Conservation (phyloP, 768 basidiomycete species). For the Galerina sulciceps region DNA sequence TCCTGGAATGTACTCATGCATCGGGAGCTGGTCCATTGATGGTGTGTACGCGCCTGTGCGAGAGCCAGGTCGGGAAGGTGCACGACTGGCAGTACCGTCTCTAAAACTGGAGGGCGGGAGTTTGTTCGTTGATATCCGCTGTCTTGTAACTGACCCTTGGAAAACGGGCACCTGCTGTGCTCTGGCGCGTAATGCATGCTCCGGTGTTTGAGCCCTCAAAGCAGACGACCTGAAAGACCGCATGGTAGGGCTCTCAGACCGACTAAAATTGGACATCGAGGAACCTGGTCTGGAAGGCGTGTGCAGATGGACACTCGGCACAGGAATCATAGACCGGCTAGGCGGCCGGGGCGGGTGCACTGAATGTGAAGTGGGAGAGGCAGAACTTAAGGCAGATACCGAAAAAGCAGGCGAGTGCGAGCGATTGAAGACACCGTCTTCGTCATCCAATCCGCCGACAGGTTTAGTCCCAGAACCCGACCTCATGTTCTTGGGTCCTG, state of each 20-base stretch:
- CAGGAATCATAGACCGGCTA: slow-evolving; percentile 83
- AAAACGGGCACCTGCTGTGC: slow-evolving; percentile 64
- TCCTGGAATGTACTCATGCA: slow-evolving; percentile 66
- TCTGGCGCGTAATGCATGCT: slow-evolving; percentile 50
- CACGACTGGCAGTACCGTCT: slow-evolving; percentile 51
- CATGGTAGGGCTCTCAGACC: slow-evolving; percentile 55
- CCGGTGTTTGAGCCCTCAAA: slow-evolving; percentile 45
- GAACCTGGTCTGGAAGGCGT: slow-evolving; percentile 74
- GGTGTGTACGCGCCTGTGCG: slow-evolving; percentile 71
- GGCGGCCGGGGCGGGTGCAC: slow-evolving; percentile 72
- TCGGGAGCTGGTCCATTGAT: slow-evolving; percentile 50
- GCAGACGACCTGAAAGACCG: slow-evolving; percentile 40
- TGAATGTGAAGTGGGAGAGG: slow-evolving; percentile 39
- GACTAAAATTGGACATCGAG: slow-evolving; percentile 67
- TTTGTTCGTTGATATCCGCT: slow-evolving; percentile 45
- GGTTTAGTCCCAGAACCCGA: slow-evolving; percentile 53
- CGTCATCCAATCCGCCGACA: slow-evolving; percentile 51
- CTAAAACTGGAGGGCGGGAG: slow-evolving; percentile 80
- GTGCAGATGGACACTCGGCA: slow-evolving; percentile 73
- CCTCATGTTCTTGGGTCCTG: slow-evolving; percentile 55
- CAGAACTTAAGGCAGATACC: slow-evolving; percentile 43
- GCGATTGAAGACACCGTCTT: slow-evolving; percentile 54
- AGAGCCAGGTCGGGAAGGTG: slow-evolving; percentile 69
- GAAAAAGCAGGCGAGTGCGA: slow-evolving; percentile 69
- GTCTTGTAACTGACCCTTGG: slow-evolving; percentile 42